Evolutionary conservation across 371 early-diverging fungal genomes (phyloP).

Genomic region (Actinomortierella ambigua): DNA sequence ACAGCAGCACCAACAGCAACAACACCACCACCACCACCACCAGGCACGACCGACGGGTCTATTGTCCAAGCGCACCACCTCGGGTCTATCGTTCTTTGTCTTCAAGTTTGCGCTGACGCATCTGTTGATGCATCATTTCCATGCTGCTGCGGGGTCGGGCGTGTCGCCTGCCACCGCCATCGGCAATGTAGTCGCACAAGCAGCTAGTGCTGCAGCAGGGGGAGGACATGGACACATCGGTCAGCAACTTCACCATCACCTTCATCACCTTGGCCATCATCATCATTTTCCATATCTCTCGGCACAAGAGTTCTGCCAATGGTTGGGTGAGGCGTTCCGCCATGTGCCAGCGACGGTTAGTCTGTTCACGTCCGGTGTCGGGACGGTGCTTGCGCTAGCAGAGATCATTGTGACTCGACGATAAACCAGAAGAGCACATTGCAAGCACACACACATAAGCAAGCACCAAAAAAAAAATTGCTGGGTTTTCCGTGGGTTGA

Average conservation of each 20-base stretch:
- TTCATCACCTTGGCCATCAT: too few species aligned
- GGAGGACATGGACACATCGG: too few species aligned
- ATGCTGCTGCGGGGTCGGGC: neutral
- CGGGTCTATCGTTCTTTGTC: conserved; percentile 37
- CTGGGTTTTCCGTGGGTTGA: conserved; percentile 2
- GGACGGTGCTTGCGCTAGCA: conserved; percentile 32
- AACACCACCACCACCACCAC: neutral
- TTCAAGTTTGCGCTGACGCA: conserved; percentile 42
- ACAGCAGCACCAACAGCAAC: too few species aligned
- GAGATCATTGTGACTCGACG: conserved; percentile 20
- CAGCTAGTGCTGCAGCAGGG: too few species aligned
- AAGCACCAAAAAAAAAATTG: neutral
- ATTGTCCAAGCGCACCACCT: conserved; percentile 21
- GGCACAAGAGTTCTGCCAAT: neutral
- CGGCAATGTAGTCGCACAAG: too few species aligned
- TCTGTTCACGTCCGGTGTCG: conserved; percentile 25
- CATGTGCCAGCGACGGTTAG: conserved; percentile 23
- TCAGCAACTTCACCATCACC: too few species aligned
- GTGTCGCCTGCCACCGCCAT: conserved; percentile 1
- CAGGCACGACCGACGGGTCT: conserved; percentile 13
- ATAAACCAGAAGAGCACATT: neutral
- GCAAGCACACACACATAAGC: neutral
- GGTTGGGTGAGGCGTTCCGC: conserved; percentile 23
- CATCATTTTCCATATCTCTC: too few species aligned
- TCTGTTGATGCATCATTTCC: conserved; percentile 15